Percentiles rank a stretch among this genome's conserved stretches.
Conservation (phyloP, 2,329 filamentous ascomycete genomes). For the Aplosporella prunicola region DNA sequence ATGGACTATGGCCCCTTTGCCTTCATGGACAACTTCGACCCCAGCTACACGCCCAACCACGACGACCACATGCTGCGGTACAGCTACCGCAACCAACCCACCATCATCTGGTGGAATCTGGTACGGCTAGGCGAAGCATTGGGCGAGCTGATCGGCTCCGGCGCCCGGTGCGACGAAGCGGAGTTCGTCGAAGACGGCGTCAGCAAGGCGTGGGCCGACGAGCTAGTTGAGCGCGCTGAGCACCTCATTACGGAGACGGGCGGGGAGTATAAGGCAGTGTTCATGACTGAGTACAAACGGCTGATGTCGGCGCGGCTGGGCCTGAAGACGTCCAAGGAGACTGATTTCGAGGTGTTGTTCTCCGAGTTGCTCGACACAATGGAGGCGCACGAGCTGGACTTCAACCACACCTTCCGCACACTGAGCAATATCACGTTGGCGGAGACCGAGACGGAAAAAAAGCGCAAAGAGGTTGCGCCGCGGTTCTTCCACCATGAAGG, state of each 20-base stretch:
- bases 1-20: slow-evolving; percentile 96
- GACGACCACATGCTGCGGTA: slow-evolving; percentile 85
- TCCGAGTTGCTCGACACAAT: slow-evolving; percentile 75
- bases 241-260: slow-evolving; percentile 69
- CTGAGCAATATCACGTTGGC: slow-evolving; percentile 55
- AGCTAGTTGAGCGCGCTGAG: slow-evolving; percentile 72
- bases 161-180: slow-evolving; percentile 58
- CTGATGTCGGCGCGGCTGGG: slow-evolving; percentile 76
- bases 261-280: slow-evolving; percentile 81
- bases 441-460: slow-evolving; percentile 56
- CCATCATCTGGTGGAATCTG: slow-evolving; percentile 97
- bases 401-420: slow-evolving; percentile 85
- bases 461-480: slow-evolving; percentile 54
- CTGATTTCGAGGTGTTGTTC: slow-evolving; percentile 72
- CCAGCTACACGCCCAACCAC: slow-evolving; percentile 90
- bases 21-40: slow-evolving; percentile 96
- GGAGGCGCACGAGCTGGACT: slow-evolving; percentile 77
- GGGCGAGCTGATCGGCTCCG: slow-evolving; percentile 78
- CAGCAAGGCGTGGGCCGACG: slow-evolving; percentile 54
- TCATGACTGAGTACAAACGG: slow-evolving; percentile 79
- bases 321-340: slow-evolving; percentile 56
- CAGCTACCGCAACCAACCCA: slow-evolving; percentile 86
- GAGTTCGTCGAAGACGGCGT: slow-evolving; percentile 67
- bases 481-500: slow-evolving; percentile 75
- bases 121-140: slow-evolving; percentile 82